Evolutionary conservation across 495 filamentous ascomycete genomes (phyloP).

Genomic region (Talaromyces stipitatus): DNA sequence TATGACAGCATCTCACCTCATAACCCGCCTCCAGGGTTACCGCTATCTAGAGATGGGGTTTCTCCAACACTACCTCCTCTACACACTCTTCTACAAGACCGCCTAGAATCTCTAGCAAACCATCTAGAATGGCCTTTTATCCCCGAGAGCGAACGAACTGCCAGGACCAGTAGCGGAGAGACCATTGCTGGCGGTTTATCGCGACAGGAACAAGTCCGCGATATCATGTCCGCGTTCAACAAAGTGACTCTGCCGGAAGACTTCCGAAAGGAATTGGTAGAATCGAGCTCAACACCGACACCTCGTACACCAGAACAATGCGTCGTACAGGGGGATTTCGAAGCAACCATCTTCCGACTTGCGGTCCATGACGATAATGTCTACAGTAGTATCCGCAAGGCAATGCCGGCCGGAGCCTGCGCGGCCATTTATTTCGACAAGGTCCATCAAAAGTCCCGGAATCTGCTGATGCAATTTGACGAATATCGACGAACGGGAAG

Average conservation of each 20-base stretch:
- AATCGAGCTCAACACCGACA: conserved; percentile 10
- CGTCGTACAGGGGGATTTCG: conserved; percentile 42
- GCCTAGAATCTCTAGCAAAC: conserved; percentile 29
- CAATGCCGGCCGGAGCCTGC: conserved; percentile 38
- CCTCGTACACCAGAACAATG: conserved; percentile 31
- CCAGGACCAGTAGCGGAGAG: conserved; percentile 10
- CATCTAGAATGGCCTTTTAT: conserved; percentile 32
- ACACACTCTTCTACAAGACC: conserved; percentile 29
- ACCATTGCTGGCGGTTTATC: conserved; percentile 23
- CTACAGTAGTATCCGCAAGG: conserved; percentile 37
- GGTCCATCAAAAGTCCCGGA: conserved; percentile 26
- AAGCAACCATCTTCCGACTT: conserved; percentile 43
- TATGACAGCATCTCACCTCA: conserved; percentile 24
- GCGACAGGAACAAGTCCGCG: conserved; percentile 33
- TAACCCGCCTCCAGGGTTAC: conserved; percentile 18
- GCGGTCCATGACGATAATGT: conserved; percentile 40
- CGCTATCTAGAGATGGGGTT: conserved; percentile 26
- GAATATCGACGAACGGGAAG: conserved; percentile 33
- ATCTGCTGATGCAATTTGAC: conserved; percentile 33
- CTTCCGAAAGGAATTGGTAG: conserved; percentile 32
- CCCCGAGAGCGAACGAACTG: not conserved
- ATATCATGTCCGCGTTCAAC: conserved; percentile 45
- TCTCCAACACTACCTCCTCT: conserved; percentile 25
- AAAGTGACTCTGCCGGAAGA: conserved; percentile 34
- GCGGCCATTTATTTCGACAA: conserved; percentile 44